Percentiles rank a stretch among this genome's conserved stretches.
phyloP scores from a whole-genome alignment of 2,329 filamentous ascomycete species.

The Zasmidium citrigriseum region DNA sequence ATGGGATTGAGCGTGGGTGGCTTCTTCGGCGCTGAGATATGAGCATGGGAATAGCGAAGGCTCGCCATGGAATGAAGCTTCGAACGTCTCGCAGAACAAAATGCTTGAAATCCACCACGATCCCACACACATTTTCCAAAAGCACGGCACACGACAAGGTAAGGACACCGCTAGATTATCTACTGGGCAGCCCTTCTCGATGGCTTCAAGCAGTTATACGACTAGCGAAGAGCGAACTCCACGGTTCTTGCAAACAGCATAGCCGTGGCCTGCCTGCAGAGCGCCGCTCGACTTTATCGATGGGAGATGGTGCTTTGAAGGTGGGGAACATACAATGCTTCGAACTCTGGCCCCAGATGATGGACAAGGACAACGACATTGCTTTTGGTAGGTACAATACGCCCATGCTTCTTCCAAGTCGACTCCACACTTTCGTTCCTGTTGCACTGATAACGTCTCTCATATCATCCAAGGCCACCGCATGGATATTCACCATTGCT shows the following conservation, averaged over 20 bases:
- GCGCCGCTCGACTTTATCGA: conserved; percentile 61
- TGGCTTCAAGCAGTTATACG: conserved; percentile 88
- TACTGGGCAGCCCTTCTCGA: conserved; percentile 71
- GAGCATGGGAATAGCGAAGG: conserved; percentile 4
- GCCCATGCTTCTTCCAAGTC: background rate
- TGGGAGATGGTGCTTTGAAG: conserved; percentile 81
- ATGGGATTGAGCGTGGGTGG: background rate
- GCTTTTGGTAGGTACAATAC: background rate
- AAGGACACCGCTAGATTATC: conserved; percentile 59
- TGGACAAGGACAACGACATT: background rate
- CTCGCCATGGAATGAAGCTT: conserved; percentile 4
- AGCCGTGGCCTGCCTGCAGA: conserved; percentile 75
- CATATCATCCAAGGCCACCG: too few species aligned
- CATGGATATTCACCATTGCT: too few species aligned
- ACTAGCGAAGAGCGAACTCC: conserved; percentile 77
- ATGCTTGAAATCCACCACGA: background rate
- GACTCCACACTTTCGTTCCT: too few species aligned
- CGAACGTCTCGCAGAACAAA: conserved; percentile 6
- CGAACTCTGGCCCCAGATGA: background rate
- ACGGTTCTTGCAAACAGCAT: conserved; percentile 44
- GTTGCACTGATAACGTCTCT: too few species aligned
- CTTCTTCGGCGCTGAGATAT: background rate
- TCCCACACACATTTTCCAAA: background rate
- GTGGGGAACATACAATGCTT: conserved; percentile 65
- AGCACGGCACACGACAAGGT: background rate